Evolutionary conservation across 768 basidiomycete genomes (phyloP), one percentile per base, ranked within the genome.

Genomic region (Amanita molliuscula): DNA sequence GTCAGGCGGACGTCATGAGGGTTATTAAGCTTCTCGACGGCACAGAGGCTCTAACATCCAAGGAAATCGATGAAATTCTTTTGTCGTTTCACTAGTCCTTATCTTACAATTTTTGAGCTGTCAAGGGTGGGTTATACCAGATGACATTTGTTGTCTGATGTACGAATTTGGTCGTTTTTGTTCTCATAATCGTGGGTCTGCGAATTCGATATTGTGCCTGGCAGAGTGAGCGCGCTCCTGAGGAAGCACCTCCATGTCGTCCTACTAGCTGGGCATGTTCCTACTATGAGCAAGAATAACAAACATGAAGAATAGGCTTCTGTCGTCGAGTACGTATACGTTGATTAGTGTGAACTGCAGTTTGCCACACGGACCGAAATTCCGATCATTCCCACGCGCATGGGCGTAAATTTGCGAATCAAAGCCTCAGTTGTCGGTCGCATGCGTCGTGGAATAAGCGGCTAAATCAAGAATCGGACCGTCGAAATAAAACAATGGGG

Each of bases 21-120:
- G 79, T 88, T 5, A 75, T 95, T 48, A 89, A 94, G 56, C 68
- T 92, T 28, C 67, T 81, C 23, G 92, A 95, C 49, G 90, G 88
- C 0, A 74, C 83, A 2, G 92, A 94, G 55, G 75, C 78, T 38
- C 70, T 96, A 25, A 93, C 90, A 18, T 82, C 81, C 59, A 78
- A 84, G 31, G 62, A 58, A 7, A 74, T 96, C 37, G 81, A 94
- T 56, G 64, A 77, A 8, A 78, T 79, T 52, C 67, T 92, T 29
- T 62, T 70, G 20, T 55, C 50, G 9, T 25, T 31, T 20, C 34
- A 35, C 16, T 38, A 31, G 20, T 6, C 6, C 7, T 21, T 21
- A 13, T 26, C 5, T 46, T 35, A 6, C 10, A 45, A 2, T 42
- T 42, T 28, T 23, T 0, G 15, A n/a, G 26, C n/a, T 28, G 3